Evolutionary conservation across 805 yeast species (phyloP).

Genomic region (Saturnispora kantuleensis): DNA sequence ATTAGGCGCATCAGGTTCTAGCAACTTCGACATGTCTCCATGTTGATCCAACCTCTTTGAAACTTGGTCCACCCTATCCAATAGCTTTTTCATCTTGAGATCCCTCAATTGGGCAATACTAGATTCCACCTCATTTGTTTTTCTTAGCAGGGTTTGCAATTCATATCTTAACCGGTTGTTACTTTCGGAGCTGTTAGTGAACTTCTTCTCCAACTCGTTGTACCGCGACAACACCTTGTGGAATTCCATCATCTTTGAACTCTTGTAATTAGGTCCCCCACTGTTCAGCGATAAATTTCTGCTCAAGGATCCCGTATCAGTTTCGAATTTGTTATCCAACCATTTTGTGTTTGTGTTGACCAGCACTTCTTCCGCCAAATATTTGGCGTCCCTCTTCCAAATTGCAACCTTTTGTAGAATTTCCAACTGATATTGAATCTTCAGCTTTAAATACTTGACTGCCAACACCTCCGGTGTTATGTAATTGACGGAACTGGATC

Average conservation of each 20-base stretch:
- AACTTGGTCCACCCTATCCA: slow-evolving; percentile 11
- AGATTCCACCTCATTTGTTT: slow-evolving; percentile 60
- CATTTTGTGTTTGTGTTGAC: slow-evolving; percentile 5
- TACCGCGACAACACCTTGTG: slow-evolving; percentile 16
- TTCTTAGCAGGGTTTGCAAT: slow-evolving; percentile 44
- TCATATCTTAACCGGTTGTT: slow-evolving; percentile 60
- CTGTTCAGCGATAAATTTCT: slow-evolving; percentile 2
- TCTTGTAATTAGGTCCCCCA: neutral
- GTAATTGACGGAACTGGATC: slow-evolving; percentile 8
- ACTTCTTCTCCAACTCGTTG: slow-evolving; percentile 27
- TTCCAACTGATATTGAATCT: slow-evolving; percentile 10
- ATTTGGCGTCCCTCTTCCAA: slow-evolving; percentile 5
- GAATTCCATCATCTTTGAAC: slow-evolving; percentile 2
- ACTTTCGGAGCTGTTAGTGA: slow-evolving; percentile 42
- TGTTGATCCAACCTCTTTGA: neutral
- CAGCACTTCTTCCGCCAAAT: neutral
- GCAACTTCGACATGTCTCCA: neutral
- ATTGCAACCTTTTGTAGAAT: slow-evolving; percentile 6
- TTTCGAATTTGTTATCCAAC: neutral
- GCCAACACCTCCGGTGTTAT: slow-evolving; percentile 14
- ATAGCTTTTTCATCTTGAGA: slow-evolving; percentile 27
- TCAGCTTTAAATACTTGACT: slow-evolving; percentile 10
- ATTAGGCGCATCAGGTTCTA: neutral
- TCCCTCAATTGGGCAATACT: slow-evolving; percentile 30
- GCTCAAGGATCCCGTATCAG: neutral